Base-by-base conservation (phyloP, 257 asterid species). In the Nicotiana paniculata region DNA sequence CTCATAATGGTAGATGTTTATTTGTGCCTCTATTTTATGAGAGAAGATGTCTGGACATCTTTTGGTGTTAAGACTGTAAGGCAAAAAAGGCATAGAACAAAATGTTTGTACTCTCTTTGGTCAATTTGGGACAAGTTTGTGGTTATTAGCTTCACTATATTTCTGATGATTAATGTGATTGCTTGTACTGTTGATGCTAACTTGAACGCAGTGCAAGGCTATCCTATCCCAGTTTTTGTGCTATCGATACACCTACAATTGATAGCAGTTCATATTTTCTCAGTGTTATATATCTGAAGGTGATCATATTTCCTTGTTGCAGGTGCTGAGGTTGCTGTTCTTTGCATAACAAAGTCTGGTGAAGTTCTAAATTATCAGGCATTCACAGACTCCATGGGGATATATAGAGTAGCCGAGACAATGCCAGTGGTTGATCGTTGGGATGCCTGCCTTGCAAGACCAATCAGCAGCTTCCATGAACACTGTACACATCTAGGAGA, bases 241-340 rank as follows among this genome's bases (percentile, higher is more conserved):
- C 9, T 64, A 24, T 6, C 3, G 37, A 72, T 46, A 46, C 35
- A 46, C n/a, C 21, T 48, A 46, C 24, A 21, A 16, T n/a, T 70
- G 13, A 21, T 43, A 21, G 3, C 59, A 43, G n/a, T 70, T 70
- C 77, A 5, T 0, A 21, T 21, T 21, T 6, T 39, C 48, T 70
- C 37, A 6, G 3, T 24, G 37, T 46, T 39, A 39, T 39, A 39
- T 39, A 7, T 39, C 12, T 64, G 82, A 63, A 9, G 66, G 12
- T 0, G 16, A 77, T 77, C 24, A 54, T 68, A 9, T 3, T 77
- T 85, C 74, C 62, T 85, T 81, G 79, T 79, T 30, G 80, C 91
- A 95, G 98, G 99, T 68, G 98, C 99, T 30, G 98, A 93, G 90
- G 99, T 93, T 48, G 99, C 98, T 17, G 99, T 95, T 62, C 99